Conservation (phyloP, 345 rosid genomes). For the Populus euphratica region DNA sequence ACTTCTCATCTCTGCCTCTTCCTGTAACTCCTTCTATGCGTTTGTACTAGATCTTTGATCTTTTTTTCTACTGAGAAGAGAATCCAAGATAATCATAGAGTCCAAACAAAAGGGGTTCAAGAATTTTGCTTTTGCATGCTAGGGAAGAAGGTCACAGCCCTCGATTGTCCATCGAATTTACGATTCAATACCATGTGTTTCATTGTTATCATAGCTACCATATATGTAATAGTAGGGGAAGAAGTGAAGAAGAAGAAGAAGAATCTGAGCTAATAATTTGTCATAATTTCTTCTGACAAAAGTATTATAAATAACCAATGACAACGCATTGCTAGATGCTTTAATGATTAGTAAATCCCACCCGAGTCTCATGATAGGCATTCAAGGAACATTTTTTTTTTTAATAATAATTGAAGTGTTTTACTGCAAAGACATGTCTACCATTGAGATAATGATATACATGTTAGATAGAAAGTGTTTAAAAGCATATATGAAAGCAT, state of each 20-base stretch:
- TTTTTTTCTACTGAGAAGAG: constrained; percentile 20
- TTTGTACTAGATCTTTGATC: background rate
- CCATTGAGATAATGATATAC: no score
- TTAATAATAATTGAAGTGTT: no score
- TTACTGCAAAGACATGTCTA: no score
- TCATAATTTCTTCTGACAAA: constrained; percentile 30
- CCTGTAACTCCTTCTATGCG: constrained; percentile 19
- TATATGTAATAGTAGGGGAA: background rate
- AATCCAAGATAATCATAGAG: constrained; percentile 40
- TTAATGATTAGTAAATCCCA: constrained; percentile 31
- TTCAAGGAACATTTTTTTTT: background rate
- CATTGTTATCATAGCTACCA: background rate
- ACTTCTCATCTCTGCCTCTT: constrained; percentile 21
- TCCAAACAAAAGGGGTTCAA: constrained; percentile 38
- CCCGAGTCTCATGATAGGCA: background rate
- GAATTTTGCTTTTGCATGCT: constrained; percentile 20
- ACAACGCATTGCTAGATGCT: constrained; percentile 27
- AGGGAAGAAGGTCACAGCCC: background rate
- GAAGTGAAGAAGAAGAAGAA: background rate
- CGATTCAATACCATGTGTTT: background rate
- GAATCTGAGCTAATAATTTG: constrained; percentile 17
- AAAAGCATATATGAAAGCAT: no score
- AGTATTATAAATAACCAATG: constrained; percentile 25
- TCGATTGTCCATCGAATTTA: background rate
- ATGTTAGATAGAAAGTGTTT: no score